These are phyloP conservation scores for Elsinoe fawcettii DNA, from an alignment of 2,329 filamentous ascomycete species.

Conservation along the genomic window DNA sequence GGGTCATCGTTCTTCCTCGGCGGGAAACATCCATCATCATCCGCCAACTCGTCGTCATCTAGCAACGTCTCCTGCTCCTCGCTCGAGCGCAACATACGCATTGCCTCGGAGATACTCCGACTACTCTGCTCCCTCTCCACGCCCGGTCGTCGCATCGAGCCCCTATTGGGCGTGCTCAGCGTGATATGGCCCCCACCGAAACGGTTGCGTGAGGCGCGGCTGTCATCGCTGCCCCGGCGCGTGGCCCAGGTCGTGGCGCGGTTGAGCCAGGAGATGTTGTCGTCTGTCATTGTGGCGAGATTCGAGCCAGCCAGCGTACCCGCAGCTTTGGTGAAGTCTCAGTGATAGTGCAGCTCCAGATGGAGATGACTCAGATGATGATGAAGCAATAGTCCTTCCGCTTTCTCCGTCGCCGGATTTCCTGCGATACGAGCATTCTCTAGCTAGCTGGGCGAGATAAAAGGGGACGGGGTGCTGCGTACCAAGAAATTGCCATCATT, in stretches of 20 bases:
- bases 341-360: no score
- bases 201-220: neutral
- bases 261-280: slow-evolving; percentile 13
- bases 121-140: slow-evolving; percentile 24
- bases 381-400: neutral
- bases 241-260: slow-evolving; percentile 14
- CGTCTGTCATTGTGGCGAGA: slow-evolving; percentile 10
- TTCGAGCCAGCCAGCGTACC: no score
- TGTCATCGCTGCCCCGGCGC: neutral
- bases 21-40: slow-evolving; percentile 40
- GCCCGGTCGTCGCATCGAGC: slow-evolving; percentile 15
- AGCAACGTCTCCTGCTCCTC: slow-evolving; percentile 44
- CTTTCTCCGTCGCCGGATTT: slow-evolving; percentile 5
- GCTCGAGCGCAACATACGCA: slow-evolving; percentile 34
- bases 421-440: neutral
- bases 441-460: neutral
- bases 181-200: slow-evolving; percentile 2
- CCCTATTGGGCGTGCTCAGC: neutral
- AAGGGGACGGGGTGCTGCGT: neutral
- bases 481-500: slow-evolving; percentile 7
- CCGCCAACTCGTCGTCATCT: slow-evolving; percentile 38
- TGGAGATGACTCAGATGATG: no score
- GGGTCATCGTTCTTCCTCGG: slow-evolving; percentile 32
- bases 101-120: slow-evolving; percentile 32
- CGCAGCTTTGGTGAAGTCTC: no score